Base-by-base conservation (phyloP, 1,284 basidiomycete genomes). In the Moniliella sp. region DNA sequence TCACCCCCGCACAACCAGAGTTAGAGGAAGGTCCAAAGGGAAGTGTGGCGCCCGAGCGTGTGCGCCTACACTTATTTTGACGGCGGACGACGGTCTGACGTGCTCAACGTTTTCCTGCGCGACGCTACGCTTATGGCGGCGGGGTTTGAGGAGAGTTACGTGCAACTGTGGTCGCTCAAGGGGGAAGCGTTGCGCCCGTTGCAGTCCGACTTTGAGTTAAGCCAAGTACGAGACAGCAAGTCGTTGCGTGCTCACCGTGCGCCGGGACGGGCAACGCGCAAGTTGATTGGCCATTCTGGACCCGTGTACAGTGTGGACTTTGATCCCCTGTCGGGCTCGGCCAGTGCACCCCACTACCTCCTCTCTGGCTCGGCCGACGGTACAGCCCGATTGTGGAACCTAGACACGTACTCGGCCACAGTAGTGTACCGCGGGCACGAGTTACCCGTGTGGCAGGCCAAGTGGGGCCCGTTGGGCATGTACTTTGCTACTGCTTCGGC, bases 401-500 rank as follows among this genome's bases (percentile, higher is more conserved):
- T 94, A 59, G 84, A 97, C 49, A 93, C 88, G 1, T 76, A 82
- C 68, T 73, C 78, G 14, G 91, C 91, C 46, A 66, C 97, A 5
- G 84, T 86, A 3, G 82, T 78, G 4, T 99, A 88, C 61, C 72
- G 84, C 13, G 91, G 91, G 0, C 91, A 99, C 55, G 77, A 88
- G 57, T 86, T 91, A 59, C 86, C 91, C 0, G 76, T 99, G 1
- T 99, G 91, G 91, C 86, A 94, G 48, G 82, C 91, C 5, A 76
- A 93, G 58, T 99, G 91, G 91, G 84, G 80, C 44, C 86, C 88
- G 4, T 73, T 82, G 65, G 88, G 91, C 4, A 75, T 88, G n/a
- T 94, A 97, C 64, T 99, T 99, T 62, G 88, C 88, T 0, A 88
- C 82, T 8, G 84, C 74, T 4, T 86, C 82, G 55, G 68, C 88